Conservation (phyloP, 257 asterid species). For the Jasminum sambac region DNA sequence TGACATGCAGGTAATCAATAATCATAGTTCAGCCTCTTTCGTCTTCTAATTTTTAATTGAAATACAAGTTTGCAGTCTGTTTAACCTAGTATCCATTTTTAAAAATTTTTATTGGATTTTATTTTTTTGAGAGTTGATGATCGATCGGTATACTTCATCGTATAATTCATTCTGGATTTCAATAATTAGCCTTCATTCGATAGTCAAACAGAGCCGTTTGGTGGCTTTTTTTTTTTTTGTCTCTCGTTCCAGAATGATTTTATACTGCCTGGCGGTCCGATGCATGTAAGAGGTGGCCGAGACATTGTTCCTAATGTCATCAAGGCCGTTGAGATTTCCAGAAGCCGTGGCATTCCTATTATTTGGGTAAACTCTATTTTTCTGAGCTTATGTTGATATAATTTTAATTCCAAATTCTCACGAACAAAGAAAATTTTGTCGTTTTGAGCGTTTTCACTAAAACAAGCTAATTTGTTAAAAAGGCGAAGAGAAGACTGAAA, state of each 20-base stretch:
- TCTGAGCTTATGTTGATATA: neutral
- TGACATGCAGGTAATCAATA: conserved; percentile 72
- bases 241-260: conserved; percentile 41
- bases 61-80: neutral
- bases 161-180: neutral
- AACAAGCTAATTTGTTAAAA: no score
- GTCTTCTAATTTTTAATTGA: neutral
- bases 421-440: no score
- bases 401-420: neutral
- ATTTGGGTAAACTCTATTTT: conserved; percentile 55
- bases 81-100: neutral
- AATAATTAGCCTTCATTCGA: neutral
- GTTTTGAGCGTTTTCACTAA: no score
- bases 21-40: neutral
- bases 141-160: neutral
- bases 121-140: neutral
- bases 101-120: neutral
- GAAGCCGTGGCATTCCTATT: conserved; percentile 42
- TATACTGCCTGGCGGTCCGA: conserved; percentile 41
- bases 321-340: conserved; percentile 44
- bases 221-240: neutral
- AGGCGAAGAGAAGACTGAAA: no score
- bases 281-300: conserved; percentile 36
- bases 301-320: conserved; percentile 44
- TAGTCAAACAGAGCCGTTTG: neutral